Conservation (phyloP, 768 basidiomycete species). For the Lentinus tigrinus region DNA sequence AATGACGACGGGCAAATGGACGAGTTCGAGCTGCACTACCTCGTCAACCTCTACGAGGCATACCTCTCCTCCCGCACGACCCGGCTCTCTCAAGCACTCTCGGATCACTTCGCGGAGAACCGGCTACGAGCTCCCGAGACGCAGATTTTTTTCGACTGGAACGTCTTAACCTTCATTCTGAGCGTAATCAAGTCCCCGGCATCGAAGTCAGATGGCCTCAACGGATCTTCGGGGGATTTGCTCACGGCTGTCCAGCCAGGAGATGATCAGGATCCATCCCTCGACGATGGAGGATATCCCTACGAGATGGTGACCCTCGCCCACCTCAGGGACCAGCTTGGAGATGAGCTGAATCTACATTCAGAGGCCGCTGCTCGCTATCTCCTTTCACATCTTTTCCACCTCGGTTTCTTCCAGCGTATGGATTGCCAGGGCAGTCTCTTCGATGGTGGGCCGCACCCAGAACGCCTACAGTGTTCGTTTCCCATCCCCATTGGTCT, state of each 20-base stretch:
- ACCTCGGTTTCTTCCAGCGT: slow-evolving; percentile 60
- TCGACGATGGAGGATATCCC: slow-evolving; percentile 37
- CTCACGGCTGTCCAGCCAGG: slow-evolving; percentile 42
- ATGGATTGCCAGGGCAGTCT: slow-evolving; percentile 36
- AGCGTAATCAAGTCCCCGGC: slow-evolving; percentile 50
- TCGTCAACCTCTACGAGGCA: slow-evolving; percentile 49
- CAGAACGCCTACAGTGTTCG: slow-evolving; percentile 42
- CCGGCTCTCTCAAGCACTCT: slow-evolving; percentile 43
- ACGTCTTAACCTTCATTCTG: slow-evolving; percentile 59
- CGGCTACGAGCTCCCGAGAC: slow-evolving; percentile 37
- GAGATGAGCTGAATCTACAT: slow-evolving; percentile 54
- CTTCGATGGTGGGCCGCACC: slow-evolving; percentile 34
- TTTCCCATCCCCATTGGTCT: slow-evolving; percentile 73
- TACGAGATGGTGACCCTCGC: slow-evolving; percentile 59
- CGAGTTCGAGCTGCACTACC: slow-evolving; percentile 60
- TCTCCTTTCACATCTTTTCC: slow-evolving; percentile 58
- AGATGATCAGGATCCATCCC: slow-evolving; percentile 19
- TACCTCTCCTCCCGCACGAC: slow-evolving; percentile 44
- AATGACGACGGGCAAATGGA: slow-evolving; percentile 35
- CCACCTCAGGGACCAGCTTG: slow-evolving; percentile 60
- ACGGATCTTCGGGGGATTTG: slow-evolving; percentile 40
- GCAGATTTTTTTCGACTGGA: slow-evolving; percentile 66
- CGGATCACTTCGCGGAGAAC: slow-evolving; percentile 57
- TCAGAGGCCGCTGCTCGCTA: slow-evolving; percentile 52
- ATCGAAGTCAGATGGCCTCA: slow-evolving; percentile 2